Evolutionary conservation across 169 alveolate species (phyloP).

Genomic region (Babesia caballi): DNA sequence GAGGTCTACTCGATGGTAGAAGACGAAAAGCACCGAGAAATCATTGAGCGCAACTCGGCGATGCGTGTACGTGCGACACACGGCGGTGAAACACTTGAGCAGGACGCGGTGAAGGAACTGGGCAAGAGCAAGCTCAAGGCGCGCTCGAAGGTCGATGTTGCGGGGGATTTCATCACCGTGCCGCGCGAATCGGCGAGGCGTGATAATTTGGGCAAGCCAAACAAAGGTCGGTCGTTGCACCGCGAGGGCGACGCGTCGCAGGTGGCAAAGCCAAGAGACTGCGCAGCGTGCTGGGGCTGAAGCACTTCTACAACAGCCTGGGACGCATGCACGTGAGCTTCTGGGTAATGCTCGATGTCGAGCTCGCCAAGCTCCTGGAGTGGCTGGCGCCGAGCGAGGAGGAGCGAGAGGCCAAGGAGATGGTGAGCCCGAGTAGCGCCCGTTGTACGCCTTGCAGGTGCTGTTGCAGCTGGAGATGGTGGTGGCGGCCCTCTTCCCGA

Average conservation of each 20-base stretch:
- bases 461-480: constrained; percentile 48
- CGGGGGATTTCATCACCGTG: constrained; percentile 28
- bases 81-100: not conserved
- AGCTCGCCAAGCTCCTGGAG: constrained; percentile 39
- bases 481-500: constrained; percentile 54
- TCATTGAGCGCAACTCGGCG: constrained; percentile 40
- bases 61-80: constrained; percentile 36
- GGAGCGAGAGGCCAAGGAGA: constrained; percentile 51
- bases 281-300: constrained; percentile 25
- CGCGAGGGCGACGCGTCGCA: not conserved
- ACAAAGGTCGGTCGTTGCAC: not conserved
- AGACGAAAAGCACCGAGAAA: constrained; percentile 42
- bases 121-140: constrained; percentile 14
- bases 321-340: constrained; percentile 6
- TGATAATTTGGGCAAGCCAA: not conserved
- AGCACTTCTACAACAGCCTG: constrained; percentile 8
- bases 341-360: constrained; percentile 46
- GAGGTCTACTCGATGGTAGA: constrained; percentile 60
- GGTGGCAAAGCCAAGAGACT: constrained; percentile 7
- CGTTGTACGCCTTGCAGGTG: not conserved
- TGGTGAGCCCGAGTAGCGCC: not conserved
- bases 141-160: constrained; percentile 10
- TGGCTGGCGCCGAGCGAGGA: constrained; percentile 61
- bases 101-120: constrained; percentile 47
- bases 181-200: not conserved